These are phyloP conservation scores for Rhynchospora breviuscula DNA, from an alignment of 176 grass and related monocot species.

Conservation along the genomic window DNA sequence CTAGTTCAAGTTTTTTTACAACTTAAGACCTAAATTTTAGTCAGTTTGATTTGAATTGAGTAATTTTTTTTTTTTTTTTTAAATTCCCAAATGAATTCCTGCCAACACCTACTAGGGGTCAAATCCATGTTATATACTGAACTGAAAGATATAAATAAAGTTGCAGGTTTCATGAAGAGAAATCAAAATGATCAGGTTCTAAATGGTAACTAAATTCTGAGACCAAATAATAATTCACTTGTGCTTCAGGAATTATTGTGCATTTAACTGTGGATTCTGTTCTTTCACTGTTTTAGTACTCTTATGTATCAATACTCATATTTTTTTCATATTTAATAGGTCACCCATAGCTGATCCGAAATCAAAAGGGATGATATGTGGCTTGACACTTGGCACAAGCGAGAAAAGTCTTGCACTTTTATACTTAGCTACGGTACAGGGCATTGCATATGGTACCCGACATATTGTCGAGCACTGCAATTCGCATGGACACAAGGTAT, in stretches of 20 bases:
- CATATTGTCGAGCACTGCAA: conserved; percentile 95
- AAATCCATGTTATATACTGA: background rate
- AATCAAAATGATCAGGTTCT: background rate
- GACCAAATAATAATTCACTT: background rate
- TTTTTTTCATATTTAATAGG: conserved; percentile 34
- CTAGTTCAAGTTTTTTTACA: background rate
- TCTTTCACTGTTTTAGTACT: background rate
- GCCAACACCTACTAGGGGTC: background rate
- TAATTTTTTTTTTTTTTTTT: background rate
- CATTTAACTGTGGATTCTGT: background rate
- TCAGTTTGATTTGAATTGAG: background rate
- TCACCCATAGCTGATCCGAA: conserved; percentile 91
- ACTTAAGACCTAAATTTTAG: background rate
- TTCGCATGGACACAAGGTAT: conserved; percentile 82
- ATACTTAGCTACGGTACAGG: conserved; percentile 92
- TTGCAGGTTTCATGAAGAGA: background rate
- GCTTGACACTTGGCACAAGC: conserved; percentile 80
- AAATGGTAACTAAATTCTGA: background rate
- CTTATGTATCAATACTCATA: background rate
- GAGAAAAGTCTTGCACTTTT: conserved; percentile 79
- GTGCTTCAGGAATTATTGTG: conserved; percentile 2
- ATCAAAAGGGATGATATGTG: conserved; percentile 81
- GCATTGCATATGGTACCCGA: conserved; percentile 83
- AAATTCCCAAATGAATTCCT: background rate
- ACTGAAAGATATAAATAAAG: background rate